Conservation (phyloP, 495 filamentous ascomycete species). For the Xylaria cubensis region DNA sequence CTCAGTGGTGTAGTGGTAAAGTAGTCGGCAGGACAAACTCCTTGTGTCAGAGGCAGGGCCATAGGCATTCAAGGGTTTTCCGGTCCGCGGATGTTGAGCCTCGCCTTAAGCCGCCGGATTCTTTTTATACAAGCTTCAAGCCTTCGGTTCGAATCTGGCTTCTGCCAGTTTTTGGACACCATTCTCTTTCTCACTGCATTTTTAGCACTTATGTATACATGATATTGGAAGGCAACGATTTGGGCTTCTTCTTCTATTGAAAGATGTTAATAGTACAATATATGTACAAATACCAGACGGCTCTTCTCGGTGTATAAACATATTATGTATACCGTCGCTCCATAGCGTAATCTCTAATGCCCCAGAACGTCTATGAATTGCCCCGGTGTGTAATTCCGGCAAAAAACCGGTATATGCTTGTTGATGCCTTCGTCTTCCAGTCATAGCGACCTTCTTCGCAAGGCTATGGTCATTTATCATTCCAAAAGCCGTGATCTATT, state of each 20-base stretch:
- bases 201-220: neutral
- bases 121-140: neutral
- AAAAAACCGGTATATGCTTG: neutral
- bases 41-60: constrained; percentile 8
- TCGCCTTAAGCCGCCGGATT: constrained; percentile 1
- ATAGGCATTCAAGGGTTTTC: constrained; percentile 9
- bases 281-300: neutral
- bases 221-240: neutral
- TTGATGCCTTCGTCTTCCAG: neutral
- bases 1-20: neutral
- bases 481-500: neutral
- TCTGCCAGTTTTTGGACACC: neutral
- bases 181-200: neutral
- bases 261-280: neutral
- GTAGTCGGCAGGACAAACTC: constrained; percentile 6
- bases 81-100: constrained; percentile 4
- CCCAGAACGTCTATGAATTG: neutral
- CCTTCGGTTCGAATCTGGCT: neutral
- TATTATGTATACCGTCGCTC: neutral
- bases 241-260: neutral
- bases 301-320: neutral
- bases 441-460: neutral
- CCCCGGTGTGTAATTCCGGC: neutral
- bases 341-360: neutral
- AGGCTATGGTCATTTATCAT: neutral